These are phyloP conservation scores for Quercus parvula DNA, from an alignment of 306 rosid species.

Conservation along the genomic window DNA sequence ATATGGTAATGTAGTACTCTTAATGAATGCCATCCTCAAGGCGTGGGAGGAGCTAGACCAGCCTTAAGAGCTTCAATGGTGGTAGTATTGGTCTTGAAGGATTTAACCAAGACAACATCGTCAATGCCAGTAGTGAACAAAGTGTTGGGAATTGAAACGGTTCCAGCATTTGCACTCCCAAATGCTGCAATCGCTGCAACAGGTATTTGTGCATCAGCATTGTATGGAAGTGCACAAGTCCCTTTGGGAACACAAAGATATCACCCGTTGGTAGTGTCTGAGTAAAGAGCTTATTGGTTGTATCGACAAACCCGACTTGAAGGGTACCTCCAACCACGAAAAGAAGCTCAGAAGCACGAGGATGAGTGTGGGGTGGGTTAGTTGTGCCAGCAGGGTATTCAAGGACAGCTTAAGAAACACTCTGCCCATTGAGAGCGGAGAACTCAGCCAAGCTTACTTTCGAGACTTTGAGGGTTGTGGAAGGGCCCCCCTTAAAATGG, in stretches of 20 bases:
- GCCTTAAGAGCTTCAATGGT: too few species aligned
- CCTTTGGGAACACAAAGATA: slow-evolving; percentile 19
- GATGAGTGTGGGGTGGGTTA: slow-evolving; percentile 36
- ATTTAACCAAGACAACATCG: too few species aligned
- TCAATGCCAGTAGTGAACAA: too few species aligned
- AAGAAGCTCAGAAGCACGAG: slow-evolving; percentile 11
- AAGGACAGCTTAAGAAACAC: slow-evolving; percentile 3
- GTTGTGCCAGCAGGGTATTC: slow-evolving; percentile 23
- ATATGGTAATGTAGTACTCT: too few species aligned
- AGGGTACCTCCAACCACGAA: slow-evolving; percentile 21
- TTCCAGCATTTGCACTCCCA: too few species aligned
- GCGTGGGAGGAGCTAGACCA: too few species aligned
- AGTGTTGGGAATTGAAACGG: too few species aligned
- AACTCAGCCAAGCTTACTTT: slow-evolving; percentile 44
- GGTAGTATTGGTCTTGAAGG: too few species aligned
- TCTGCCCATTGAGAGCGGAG: slow-evolving; percentile 38
- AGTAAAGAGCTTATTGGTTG: too few species aligned
- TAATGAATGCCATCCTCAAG: too few species aligned
- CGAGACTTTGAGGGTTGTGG: slow-evolving; percentile 23
- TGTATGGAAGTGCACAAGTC: slow-evolving; percentile 53
- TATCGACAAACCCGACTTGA: too few species aligned
- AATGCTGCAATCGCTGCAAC: slow-evolving; percentile 10
- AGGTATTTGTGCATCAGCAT: slow-evolving; percentile 4
- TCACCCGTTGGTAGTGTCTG: too few species aligned
- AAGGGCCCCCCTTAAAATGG: not conserved